phyloP scores from a whole-genome alignment of 164 flowering plant genomes.

The Paratinospora sagittata region DNA sequence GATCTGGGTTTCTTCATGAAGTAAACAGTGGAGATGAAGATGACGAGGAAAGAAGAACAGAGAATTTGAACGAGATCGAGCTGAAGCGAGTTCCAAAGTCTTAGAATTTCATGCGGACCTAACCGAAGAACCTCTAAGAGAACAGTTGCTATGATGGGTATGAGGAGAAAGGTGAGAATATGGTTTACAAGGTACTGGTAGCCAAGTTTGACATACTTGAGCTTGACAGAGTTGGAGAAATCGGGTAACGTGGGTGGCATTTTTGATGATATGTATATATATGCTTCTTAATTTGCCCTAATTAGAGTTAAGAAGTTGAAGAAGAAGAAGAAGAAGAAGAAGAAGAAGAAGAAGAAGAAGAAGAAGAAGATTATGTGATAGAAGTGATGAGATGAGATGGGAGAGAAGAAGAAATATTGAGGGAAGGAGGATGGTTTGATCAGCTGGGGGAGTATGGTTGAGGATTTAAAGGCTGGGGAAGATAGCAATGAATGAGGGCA shows the following conservation, averaged over 20 bases:
- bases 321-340: background rate
- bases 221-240: slow-evolving; percentile 48
- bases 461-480: slow-evolving; percentile 28
- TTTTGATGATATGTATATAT: background rate
- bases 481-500: slow-evolving; percentile 33
- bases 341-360: too few species aligned
- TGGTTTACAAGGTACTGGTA: slow-evolving; percentile 59
- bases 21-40: slow-evolving; percentile 37
- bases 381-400: background rate
- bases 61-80: slow-evolving; percentile 38
- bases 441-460: too few species aligned
- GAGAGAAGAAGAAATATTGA: too few species aligned
- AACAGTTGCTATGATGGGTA: slow-evolving; percentile 36
- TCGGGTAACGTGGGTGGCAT: slow-evolving; percentile 46
- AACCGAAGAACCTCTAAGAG: slow-evolving; percentile 29
- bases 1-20: slow-evolving; percentile 48
- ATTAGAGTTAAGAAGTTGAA: background rate
- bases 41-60: slow-evolving; percentile 33
- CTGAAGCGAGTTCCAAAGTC: slow-evolving; percentile 30
- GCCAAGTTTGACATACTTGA: slow-evolving; percentile 61
- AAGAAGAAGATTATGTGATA: background rate
- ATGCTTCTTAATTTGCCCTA: too few species aligned
- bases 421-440: slow-evolving; percentile 15
- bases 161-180: slow-evolving; percentile 36
- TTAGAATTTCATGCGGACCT: slow-evolving; percentile 42